Conservation (phyloP, 148 eudicot genomes). For the Selenicereus undatus region DNA sequence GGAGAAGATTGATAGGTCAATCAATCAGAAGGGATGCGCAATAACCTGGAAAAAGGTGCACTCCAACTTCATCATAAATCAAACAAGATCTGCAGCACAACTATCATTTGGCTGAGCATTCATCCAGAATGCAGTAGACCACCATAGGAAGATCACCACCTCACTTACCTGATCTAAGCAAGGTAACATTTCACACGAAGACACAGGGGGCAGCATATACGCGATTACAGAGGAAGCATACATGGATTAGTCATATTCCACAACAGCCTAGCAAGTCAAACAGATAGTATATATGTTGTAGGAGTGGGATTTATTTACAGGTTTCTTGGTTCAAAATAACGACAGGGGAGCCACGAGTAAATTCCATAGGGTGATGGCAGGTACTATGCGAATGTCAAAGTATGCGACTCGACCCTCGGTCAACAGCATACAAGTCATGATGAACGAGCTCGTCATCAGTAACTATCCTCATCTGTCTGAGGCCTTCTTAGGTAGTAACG, state of each 20-base stretch:
- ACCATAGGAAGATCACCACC: neutral
- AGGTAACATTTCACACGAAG: neutral
- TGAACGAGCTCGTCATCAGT: constrained; percentile 32
- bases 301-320: constrained; percentile 18
- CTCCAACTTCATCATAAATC: neutral
- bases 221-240: neutral
- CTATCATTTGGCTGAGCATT: neutral
- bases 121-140: neutral
- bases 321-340: neutral
- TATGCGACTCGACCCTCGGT: neutral
- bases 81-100: neutral
- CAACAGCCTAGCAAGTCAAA: neutral
- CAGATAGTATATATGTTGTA: neutral
- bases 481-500: constrained; percentile 88
- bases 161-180: neutral
- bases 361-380: neutral
- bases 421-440: neutral
- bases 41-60: no score
- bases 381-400: neutral
- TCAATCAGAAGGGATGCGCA: no score
- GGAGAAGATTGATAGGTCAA: no score
- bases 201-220: neutral
- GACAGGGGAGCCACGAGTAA: neutral
- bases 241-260: neutral
- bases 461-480: constrained; percentile 83